phyloP scores from a whole-genome alignment of 768 basidiomycete genomes.

The Mycena alexandri region DNA sequence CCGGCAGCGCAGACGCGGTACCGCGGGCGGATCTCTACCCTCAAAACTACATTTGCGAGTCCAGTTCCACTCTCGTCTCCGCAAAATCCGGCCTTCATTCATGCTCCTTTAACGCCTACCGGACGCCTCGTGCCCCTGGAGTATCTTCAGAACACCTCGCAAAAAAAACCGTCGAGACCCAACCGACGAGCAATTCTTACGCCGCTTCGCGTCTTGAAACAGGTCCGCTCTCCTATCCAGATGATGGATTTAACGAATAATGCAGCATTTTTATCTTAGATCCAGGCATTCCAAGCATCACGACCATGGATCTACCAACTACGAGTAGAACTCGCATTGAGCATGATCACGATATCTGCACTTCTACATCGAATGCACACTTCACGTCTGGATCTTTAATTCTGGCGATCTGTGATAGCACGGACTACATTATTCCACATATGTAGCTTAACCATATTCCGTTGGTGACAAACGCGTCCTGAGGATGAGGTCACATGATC shows the following conservation, averaged over 20 bases:
- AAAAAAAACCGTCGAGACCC: constrained; percentile 54
- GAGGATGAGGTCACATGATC: too few relatives aligned
- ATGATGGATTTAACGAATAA: background rate
- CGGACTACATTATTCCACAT: too few relatives aligned
- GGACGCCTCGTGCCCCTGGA: constrained; percentile 56
- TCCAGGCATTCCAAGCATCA: constrained; percentile 16
- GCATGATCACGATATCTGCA: background rate
- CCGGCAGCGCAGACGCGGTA: constrained; percentile 39
- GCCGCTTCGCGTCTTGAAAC: constrained; percentile 51
- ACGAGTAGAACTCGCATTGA: constrained; percentile 5
- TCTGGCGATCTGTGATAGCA: too few relatives aligned
- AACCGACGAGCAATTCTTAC: constrained; percentile 60
- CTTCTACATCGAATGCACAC: too few relatives aligned
- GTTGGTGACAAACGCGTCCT: too few relatives aligned
- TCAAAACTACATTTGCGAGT: constrained; percentile 18
- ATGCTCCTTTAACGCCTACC: constrained; percentile 26
- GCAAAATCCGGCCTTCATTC: constrained; percentile 29
- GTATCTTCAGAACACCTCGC: constrained; percentile 54
- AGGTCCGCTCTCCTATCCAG: constrained; percentile 9
- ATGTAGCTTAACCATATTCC: too few relatives aligned
- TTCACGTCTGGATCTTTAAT: too few relatives aligned
- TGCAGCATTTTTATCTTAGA: background rate
- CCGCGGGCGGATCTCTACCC: constrained; percentile 36
- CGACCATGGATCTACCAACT: constrained; percentile 12
- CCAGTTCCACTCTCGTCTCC: constrained; percentile 32